phyloP scores from a whole-genome alignment of 2,329 filamentous ascomycete species.

The Raffaelea albimanens region DNA sequence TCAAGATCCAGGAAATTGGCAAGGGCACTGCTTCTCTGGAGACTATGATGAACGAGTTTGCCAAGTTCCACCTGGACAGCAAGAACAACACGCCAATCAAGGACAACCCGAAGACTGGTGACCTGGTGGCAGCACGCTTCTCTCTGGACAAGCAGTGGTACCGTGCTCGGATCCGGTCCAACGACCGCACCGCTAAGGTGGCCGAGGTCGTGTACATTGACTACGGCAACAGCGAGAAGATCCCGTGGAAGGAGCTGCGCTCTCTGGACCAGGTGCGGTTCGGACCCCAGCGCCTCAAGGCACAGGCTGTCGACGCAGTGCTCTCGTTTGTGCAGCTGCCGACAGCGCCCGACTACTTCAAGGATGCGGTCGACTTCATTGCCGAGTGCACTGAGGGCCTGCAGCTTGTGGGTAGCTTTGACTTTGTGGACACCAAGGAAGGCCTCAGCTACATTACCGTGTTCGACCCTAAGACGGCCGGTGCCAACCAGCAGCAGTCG shows the following conservation, averaged over 20 bases:
- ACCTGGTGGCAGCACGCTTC: slow-evolving; percentile 87
- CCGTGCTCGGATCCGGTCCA: slow-evolving; percentile 79
- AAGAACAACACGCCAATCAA: slow-evolving; percentile 67
- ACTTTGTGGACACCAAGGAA: slow-evolving; percentile 70
- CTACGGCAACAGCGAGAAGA: slow-evolving; percentile 87
- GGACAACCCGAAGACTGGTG: slow-evolving; percentile 77
- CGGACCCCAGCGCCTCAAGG: slow-evolving; percentile 67
- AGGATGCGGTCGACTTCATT: slow-evolving; percentile 69
- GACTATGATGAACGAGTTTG: slow-evolving; percentile 83
- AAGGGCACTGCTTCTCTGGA: slow-evolving; percentile 77
- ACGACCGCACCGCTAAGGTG: slow-evolving; percentile 82
- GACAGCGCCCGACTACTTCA: slow-evolving; percentile 65
- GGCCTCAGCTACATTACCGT: slow-evolving; percentile 79
- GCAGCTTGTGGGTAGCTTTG: slow-evolving; percentile 81
- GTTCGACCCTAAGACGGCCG: slow-evolving; percentile 63
- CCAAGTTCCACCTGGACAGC: slow-evolving; percentile 78
- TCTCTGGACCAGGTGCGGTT: slow-evolving; percentile 75
- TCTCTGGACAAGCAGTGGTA: slow-evolving; percentile 89
- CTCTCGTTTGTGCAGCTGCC: slow-evolving; percentile 88
- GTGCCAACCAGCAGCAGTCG: slow-evolving; percentile 59
- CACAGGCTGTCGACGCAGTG: slow-evolving; percentile 79
- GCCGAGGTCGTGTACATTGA: slow-evolving; percentile 92
- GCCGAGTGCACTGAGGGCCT: slow-evolving; percentile 64
- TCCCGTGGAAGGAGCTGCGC: slow-evolving; percentile 76
- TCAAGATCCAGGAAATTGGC: slow-evolving; percentile 89